These are phyloP conservation scores for Botrytis elliptica DNA, from an alignment of 2,329 filamentous ascomycete species.

Conservation along the genomic window DNA sequence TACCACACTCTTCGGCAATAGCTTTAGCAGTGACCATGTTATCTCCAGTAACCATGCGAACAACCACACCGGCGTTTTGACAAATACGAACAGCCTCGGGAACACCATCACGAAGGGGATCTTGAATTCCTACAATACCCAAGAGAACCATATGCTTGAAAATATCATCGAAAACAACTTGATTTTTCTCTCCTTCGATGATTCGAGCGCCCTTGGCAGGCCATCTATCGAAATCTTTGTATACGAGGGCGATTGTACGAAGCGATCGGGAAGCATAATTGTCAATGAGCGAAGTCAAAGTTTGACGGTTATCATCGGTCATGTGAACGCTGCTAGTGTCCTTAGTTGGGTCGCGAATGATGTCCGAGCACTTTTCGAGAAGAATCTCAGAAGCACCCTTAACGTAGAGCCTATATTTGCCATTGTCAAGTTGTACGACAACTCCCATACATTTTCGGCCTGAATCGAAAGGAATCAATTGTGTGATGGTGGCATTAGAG, in stretches of 20 bases:
- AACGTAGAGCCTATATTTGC: slow-evolving; percentile 48
- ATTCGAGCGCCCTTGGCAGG: slow-evolving; percentile 58
- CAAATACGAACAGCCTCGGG: slow-evolving; percentile 66
- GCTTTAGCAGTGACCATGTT: slow-evolving; percentile 71
- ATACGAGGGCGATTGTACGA: slow-evolving; percentile 72
- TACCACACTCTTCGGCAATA: slow-evolving; percentile 71
- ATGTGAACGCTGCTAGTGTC: slow-evolving; percentile 54
- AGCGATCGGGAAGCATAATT: slow-evolving; percentile 66
- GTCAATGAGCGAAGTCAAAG: slow-evolving; percentile 54
- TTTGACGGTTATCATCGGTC: slow-evolving; percentile 55
- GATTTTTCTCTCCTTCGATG: slow-evolving; percentile 58
- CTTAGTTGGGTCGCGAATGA: slow-evolving; percentile 58
- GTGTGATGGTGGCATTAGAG: slow-evolving; percentile 57
- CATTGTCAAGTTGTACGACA: slow-evolving; percentile 52
- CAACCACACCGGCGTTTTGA: slow-evolving; percentile 65
- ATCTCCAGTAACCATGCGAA: slow-evolving; percentile 74
- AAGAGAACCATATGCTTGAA: slow-evolving; percentile 73
- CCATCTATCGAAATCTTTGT: slow-evolving; percentile 69
- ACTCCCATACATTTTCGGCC: slow-evolving; percentile 67
- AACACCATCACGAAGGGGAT: slow-evolving; percentile 68
- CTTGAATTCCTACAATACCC: slow-evolving; percentile 71
- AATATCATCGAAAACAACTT: slow-evolving; percentile 65
- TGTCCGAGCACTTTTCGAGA: slow-evolving; percentile 44
- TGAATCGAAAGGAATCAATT: slow-evolving; percentile 46
- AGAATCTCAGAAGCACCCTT: slow-evolving; percentile 57